A percentile compares a stretch with the other conserved stretches of the same genome.
Conservation (phyloP, 352 stramenopile genomes). For the Stramenopiles sp. region DNA sequence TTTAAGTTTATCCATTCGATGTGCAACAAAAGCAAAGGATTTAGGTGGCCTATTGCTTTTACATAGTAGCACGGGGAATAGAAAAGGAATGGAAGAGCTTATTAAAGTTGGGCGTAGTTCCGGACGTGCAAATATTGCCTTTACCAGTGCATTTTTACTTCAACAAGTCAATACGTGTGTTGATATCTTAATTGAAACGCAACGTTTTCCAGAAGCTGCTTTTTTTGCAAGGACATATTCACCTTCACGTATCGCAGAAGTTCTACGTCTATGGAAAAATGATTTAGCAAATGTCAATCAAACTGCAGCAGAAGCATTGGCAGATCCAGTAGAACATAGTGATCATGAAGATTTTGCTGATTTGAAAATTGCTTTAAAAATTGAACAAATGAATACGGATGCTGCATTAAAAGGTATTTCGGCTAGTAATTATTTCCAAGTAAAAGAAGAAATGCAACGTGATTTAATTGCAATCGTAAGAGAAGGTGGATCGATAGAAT, state of each 20-base stretch:
- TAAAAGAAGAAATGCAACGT: neutral
- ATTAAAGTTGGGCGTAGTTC: constrained; percentile 57
- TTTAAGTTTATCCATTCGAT: constrained; percentile 77
- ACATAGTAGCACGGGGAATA: constrained; percentile 82
- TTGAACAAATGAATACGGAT: constrained; percentile 67
- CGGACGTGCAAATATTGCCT: constrained; percentile 73
- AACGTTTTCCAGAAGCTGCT: constrained; percentile 84
- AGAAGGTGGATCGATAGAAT: neutral
- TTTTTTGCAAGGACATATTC: constrained; percentile 96
- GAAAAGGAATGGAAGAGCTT: constrained; percentile 61
- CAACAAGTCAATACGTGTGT: constrained; percentile 82
- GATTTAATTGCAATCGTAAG: neutral
- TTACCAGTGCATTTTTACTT: constrained; percentile 81
- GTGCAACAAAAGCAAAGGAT: constrained; percentile 78
- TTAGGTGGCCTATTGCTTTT: constrained; percentile 86
- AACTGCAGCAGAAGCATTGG: constrained; percentile 76
- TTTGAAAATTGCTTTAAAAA: constrained; percentile 71
- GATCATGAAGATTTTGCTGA: constrained; percentile 76
- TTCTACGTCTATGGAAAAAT: constrained; percentile 86
- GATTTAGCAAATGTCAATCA: constrained; percentile 36
- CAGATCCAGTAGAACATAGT: constrained; percentile 63
- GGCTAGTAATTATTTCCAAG: constrained; percentile 13
- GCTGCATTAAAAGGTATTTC: constrained; percentile 25
- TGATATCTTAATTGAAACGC: constrained; percentile 76
- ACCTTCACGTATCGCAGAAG: constrained; percentile 75